These are phyloP conservation scores for Vigna angularis DNA, from an alignment of 306 rosid genomes.

Conservation along the genomic window DNA sequence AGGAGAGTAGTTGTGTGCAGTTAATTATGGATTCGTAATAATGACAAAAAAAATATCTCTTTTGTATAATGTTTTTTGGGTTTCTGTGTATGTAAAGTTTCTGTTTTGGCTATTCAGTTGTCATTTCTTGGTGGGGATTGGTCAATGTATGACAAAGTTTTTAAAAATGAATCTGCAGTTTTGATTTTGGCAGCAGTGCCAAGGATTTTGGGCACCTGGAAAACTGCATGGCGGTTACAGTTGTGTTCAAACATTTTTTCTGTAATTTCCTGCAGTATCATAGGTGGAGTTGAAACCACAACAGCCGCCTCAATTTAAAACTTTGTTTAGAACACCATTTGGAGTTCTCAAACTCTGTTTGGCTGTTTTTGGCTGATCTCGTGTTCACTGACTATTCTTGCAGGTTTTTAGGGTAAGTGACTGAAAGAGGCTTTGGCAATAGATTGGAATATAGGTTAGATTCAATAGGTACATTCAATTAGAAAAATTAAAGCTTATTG, in stretches of 20 bases:
- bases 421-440: slow-evolving; percentile 12
- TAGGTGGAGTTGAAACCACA: background rate
- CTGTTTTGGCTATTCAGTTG: background rate
- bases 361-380: slow-evolving; percentile 1
- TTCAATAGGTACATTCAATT: background rate
- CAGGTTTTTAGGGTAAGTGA: slow-evolving; percentile 12
- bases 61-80: background rate
- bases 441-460: slow-evolving; percentile 9
- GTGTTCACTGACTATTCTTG: slow-evolving; percentile 16
- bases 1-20: background rate
- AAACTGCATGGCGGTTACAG: too few relatives aligned
- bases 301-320: background rate
- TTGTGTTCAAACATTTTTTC: too few relatives aligned
- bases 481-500: background rate
- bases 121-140: background rate
- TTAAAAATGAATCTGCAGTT: background rate
- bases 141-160: background rate
- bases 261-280: background rate
- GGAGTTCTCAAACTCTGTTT: slow-evolving; percentile 16
- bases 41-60: background rate
- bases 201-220: too few relatives aligned
- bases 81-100: background rate
- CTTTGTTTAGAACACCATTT: background rate
- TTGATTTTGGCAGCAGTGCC: too few relatives aligned
- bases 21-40: background rate